Percentiles rank a stretch among this genome's conserved stretches.
Evolutionary conservation across 176 grass and related monocot genomes (phyloP).

Genomic region (Bolboschoenus planiculmis): DNA sequence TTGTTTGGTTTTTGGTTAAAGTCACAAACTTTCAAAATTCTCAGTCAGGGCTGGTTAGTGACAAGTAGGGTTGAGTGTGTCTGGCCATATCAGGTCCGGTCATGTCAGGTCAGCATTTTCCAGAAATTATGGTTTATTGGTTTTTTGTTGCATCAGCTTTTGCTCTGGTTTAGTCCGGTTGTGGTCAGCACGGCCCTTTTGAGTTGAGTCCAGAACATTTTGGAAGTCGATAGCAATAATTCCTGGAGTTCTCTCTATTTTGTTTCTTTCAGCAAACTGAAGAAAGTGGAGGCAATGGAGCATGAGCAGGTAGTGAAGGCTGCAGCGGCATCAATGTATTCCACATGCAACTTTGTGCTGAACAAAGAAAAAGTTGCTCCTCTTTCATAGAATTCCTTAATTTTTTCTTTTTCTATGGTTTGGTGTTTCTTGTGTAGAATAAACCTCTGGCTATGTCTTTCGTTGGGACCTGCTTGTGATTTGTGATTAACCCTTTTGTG

Average conservation of each 20-base stretch:
- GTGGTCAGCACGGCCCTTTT: not conserved
- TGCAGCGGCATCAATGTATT: slow-evolving; percentile 90
- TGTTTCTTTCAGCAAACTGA: slow-evolving; percentile 52
- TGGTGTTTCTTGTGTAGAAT: slow-evolving; percentile 7
- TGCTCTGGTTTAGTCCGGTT: not conserved
- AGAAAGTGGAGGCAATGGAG: slow-evolving; percentile 53
- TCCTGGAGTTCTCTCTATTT: not conserved
- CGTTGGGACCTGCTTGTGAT: not conserved
- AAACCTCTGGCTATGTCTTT: not conserved
- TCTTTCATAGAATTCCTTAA: slow-evolving; percentile 31
- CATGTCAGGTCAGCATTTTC: not conserved
- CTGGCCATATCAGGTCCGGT: not conserved
- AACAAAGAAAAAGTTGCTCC: slow-evolving; percentile 57
- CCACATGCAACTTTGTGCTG: slow-evolving; percentile 76
- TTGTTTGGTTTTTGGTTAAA: not conserved
- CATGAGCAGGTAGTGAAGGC: slow-evolving; percentile 74
- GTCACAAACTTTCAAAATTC: not conserved
- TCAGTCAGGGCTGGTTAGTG: not conserved
- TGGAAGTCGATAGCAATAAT: not conserved
- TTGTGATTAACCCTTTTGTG: not conserved
- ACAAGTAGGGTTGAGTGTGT: not conserved
- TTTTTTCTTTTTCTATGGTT: not conserved
- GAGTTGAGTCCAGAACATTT: not conserved
- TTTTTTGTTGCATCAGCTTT: not conserved
- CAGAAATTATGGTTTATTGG: not conserved